Percentiles rank a stretch among this genome's conserved stretches.
phyloP scores from a whole-genome alignment of 345 rosid genomes.

The Alliaria petiolata region DNA sequence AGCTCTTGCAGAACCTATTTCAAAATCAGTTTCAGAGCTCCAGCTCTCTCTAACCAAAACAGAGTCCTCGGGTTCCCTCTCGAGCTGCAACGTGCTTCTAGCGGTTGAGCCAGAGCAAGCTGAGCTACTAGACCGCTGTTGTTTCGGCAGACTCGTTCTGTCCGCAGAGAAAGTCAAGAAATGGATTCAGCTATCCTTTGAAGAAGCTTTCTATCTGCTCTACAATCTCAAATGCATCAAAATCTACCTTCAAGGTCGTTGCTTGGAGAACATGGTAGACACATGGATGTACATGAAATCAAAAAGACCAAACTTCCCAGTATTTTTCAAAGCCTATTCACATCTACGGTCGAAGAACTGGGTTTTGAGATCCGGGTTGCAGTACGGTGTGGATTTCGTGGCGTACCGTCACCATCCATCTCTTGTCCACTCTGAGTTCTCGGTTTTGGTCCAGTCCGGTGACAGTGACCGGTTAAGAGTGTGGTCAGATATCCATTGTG shows the following conservation, averaged over 20 bases:
- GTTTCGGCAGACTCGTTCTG: conserved; percentile 59
- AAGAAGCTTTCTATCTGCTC: conserved; percentile 74
- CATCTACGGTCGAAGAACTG: conserved; percentile 70
- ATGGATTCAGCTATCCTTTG: conserved; percentile 66
- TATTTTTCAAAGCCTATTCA: conserved; percentile 63
- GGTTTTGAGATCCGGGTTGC: conserved; percentile 69
- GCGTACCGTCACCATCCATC: conserved; percentile 83
- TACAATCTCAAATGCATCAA: conserved; percentile 60
- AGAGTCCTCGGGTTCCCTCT: conserved; percentile 41
- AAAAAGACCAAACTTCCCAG: conserved; percentile 48
- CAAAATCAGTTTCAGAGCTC: conserved; percentile 51
- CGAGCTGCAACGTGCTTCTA: conserved; percentile 53
- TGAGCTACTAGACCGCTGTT: conserved; percentile 60
- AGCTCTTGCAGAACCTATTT: conserved; percentile 76
- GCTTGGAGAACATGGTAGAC: conserved; percentile 33
- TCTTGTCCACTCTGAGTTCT: conserved; percentile 81
- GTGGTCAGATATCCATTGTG: conserved; percentile 72
- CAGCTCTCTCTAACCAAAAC: conserved; percentile 45
- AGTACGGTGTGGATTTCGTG: conserved; percentile 76
- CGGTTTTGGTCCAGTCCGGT: conserved; percentile 47
- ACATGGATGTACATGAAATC: conserved; percentile 53
- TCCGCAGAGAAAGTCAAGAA: conserved; percentile 62
- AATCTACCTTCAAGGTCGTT: conserved; percentile 35
- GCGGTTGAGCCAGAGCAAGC: conserved; percentile 45
- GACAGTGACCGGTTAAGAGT: conserved; percentile 44